These are phyloP conservation scores for Vitis hybrid DNA, from an alignment of 177 flowering plant genomes.

Conservation along the genomic window DNA sequence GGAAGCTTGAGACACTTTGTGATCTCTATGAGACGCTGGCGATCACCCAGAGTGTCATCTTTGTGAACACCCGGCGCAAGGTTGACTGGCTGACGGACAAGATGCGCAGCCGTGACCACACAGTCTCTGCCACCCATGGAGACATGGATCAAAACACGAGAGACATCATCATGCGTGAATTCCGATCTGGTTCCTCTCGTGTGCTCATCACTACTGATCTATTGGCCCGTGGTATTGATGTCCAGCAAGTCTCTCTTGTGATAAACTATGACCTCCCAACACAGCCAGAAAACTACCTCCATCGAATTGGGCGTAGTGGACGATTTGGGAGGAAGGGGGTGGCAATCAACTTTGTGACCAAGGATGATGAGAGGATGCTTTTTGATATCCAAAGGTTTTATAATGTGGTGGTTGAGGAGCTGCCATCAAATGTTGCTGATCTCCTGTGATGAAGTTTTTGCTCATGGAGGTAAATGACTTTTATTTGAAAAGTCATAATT, in stretches of 20 bases:
- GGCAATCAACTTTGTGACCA: conserved; percentile 34
- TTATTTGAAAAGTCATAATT: not conserved
- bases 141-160: conserved; percentile 32
- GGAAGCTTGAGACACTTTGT: conserved; percentile 31
- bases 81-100: conserved; percentile 37
- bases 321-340: conserved; percentile 41
- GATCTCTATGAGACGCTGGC: conserved; percentile 29
- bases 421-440: conserved; percentile 75
- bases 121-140: conserved; percentile 33
- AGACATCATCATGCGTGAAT: conserved; percentile 34
- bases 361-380: conserved; percentile 36
- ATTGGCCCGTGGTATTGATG: conserved; percentile 39
- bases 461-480: not conserved
- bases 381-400: conserved; percentile 36
- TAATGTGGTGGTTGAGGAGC: conserved; percentile 68
- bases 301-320: conserved; percentile 38
- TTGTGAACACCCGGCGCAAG: conserved; percentile 35
- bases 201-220: conserved; percentile 39
- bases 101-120: conserved; percentile 28
- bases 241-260: conserved; percentile 39
- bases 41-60: conserved; percentile 32
- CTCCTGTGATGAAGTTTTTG: conserved; percentile 37
- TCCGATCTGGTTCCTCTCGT: conserved; percentile 34
- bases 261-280: conserved; percentile 38
- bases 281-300: conserved; percentile 37